A percentile compares a stretch with the other conserved stretches of the same genome.
These are phyloP conservation scores for Exophiala xenobiotica DNA, from an alignment of 2,329 filamentous ascomycete genomes.

Conservation along the genomic window DNA sequence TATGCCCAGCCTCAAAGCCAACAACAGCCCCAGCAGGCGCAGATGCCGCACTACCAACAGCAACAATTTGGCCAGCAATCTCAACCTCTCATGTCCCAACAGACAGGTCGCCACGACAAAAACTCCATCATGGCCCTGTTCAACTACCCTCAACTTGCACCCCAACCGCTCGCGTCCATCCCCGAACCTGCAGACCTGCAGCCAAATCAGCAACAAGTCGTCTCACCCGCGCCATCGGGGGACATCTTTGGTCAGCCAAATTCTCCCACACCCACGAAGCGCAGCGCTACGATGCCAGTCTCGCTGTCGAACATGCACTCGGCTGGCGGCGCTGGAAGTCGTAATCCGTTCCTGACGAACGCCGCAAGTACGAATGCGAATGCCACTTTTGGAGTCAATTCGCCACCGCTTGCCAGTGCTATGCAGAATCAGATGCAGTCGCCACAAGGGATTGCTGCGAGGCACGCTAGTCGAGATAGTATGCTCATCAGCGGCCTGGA, in stretches of 20 bases:
- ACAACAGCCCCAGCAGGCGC: slow-evolving; percentile 4
- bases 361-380: slow-evolving; percentile 5
- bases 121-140: slow-evolving; percentile 48
- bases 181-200: slow-evolving; percentile 32
- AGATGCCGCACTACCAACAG: slow-evolving; percentile 18
- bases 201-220: slow-evolving; percentile 17
- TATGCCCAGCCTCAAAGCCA: slow-evolving; percentile 22
- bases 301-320: slow-evolving; percentile 29
- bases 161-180: slow-evolving; percentile 31
- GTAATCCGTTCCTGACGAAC: slow-evolving; percentile 37
- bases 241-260: slow-evolving; percentile 21
- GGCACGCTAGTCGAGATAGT: slow-evolving; percentile 47
- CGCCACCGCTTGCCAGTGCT: background rate
- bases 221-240: slow-evolving; percentile 28
- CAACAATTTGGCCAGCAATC: slow-evolving; percentile 23
- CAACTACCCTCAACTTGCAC: slow-evolving; percentile 40
- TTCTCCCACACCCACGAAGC: slow-evolving; percentile 32
- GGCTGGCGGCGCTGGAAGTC: slow-evolving; percentile 31
- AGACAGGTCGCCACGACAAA: slow-evolving; percentile 47
- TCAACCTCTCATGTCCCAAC: slow-evolving; percentile 38
- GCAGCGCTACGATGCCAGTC: slow-evolving; percentile 36
- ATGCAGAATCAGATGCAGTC: slow-evolving; percentile 4
- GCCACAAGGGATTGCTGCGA: slow-evolving; percentile 17
- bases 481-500: slow-evolving; percentile 49
- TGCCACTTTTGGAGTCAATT: background rate